Base-by-base conservation (phyloP, 306 rosid genomes). In the Astragalus membranaceus region DNA sequence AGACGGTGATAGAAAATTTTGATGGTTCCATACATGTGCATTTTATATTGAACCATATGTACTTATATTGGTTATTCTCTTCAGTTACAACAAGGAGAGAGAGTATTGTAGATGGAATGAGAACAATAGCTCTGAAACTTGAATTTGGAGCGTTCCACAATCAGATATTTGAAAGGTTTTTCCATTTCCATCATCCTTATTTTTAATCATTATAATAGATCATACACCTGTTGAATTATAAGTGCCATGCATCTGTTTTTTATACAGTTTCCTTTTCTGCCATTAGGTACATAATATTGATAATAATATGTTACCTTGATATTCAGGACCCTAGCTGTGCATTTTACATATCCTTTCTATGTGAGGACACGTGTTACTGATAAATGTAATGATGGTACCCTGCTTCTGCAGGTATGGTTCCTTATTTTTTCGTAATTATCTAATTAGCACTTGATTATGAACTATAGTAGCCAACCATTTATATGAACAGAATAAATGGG, bases 21-120 rank as follows among this genome's bases (percentile, higher is more conserved):
- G 43, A 35, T 52, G 69, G 52, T 10, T 58, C 15, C 30, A 39
- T 53, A 37, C 67, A 10, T 58, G 4, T 64, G 48, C 57, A 39
- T 54, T 62, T 48, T 63, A 55, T 50, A 17, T 59, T 66, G 15
- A 57, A 41, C 43, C 47, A 37, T 65, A 47, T 70, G 56, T 53
- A 37, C 61, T 79, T 63, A 59, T 47, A 42, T 80, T 81, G 73
- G 48, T 52, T 32, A 67, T 16, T 87, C 51, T 75, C 82, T 79
- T 72, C 92, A 95, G 99, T 66, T 70, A 36, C 87, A 44, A 86
- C 92, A 59, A 88, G 88, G 83, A 86, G 95, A 80, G 90, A 84
- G 57, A 91, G 86, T 78, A 84, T 85, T 85, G 95, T 95, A 78
- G 99, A 95, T 79, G 99, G 97, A 64, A 91, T 95, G 99, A 87